A percentile compares a stretch with the other conserved stretches of the same genome.
Evolutionary conservation across 805 yeast species (phyloP).

Genomic region (Candida gorgasii): DNA sequence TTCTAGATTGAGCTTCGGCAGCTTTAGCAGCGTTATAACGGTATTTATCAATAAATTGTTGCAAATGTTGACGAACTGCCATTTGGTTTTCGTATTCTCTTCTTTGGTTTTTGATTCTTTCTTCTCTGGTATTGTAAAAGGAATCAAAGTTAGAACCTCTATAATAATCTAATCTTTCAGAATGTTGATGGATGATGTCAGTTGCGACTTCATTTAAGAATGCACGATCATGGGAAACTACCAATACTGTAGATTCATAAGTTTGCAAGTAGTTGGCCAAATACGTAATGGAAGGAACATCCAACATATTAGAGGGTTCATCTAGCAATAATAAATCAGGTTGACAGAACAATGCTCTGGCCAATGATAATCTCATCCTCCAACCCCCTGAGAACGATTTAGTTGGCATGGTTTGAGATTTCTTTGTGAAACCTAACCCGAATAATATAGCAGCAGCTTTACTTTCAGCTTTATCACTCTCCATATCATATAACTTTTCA

Average conservation of each 20-base stretch:
- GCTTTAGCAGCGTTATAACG: conserved; percentile 98
- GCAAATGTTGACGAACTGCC: conserved; percentile 93
- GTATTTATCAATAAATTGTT: conserved; percentile 91
- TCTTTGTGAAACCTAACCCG: conserved; percentile 92
- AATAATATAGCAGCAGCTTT: conserved; percentile 91
- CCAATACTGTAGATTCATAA: conserved; percentile 89
- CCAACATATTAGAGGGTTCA: conserved; percentile 99
- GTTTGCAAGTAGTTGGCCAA: conserved; percentile 86
- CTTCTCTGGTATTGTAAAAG: conserved; percentile 91
- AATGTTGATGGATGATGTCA: conserved; percentile 96
- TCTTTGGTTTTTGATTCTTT: conserved; percentile 87
- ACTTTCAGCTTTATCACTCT: conserved; percentile 95
- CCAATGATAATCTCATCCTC: conserved; percentile 99
- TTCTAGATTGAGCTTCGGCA: conserved; percentile 96
- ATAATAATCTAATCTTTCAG: conserved; percentile 94
- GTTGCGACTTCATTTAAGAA: conserved; percentile 98
- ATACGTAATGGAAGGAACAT: conserved; percentile 96
- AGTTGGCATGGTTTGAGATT: conserved; percentile 79
- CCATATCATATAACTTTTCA: conserved; percentile 88
- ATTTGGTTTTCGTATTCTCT: conserved; percentile 97
- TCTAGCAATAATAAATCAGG: conserved; percentile 92
- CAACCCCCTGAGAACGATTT: conserved; percentile 99
- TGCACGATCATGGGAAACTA: conserved; percentile 97
- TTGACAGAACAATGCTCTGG: conserved; percentile 95
- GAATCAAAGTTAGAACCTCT: conserved; percentile 91